Base-by-base conservation (phyloP, 1,284 basidiomycete genomes). In the Polyporus tsugae region DNA sequence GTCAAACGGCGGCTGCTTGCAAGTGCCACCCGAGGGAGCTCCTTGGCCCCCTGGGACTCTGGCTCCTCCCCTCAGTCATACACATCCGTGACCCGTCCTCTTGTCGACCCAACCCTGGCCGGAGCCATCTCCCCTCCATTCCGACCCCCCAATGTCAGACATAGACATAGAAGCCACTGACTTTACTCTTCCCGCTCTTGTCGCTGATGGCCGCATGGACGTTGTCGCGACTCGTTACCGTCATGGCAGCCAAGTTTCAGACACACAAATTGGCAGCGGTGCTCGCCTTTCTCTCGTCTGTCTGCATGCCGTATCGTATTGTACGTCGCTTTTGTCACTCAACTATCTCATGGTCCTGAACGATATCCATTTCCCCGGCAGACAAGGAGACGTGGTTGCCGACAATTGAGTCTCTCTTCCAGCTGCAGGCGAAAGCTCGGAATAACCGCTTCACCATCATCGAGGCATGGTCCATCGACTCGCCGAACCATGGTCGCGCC, bases 381-480 rank as follows among this genome's bases (percentile, higher is more conserved):
- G 25, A 66, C 67, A 66, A 82, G 81, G 38, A 75, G 72, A 49
- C 73, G 64, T 49, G 82, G 81, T 11, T 62, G 6, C 69, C 71
- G 6, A 67, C 67, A 1, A 17, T 70, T 35, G 59, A 70, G 42
- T 53, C 60, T 60, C 66, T 72, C 0, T 72, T 72, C 39, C 61
- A 55, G 13, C 46, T 68, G 15, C 69, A 69, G 52, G 5, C 55
- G 1, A 15, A 33, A 1, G 46, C 53, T 0, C 62, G 57, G 10
- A 53, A 19, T 25, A 61, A 36, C 17, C 46, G 6, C 9, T 66
- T 66, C 44, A 35, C 39, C 7, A 53, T 72, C 60, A 58, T 62
- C 13, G 71, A 72, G 60, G 69, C 63, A 7, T 72, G 71, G 71
- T 42, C 63, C 4, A 52, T 69, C 38, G 71, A 72, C 33, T 41